Percentiles rank a stretch among this genome's conserved stretches.
These are phyloP conservation scores for Phytophthora syringae DNA, from an alignment of 352 stramenopile genomes.

Conservation along the genomic window DNA sequence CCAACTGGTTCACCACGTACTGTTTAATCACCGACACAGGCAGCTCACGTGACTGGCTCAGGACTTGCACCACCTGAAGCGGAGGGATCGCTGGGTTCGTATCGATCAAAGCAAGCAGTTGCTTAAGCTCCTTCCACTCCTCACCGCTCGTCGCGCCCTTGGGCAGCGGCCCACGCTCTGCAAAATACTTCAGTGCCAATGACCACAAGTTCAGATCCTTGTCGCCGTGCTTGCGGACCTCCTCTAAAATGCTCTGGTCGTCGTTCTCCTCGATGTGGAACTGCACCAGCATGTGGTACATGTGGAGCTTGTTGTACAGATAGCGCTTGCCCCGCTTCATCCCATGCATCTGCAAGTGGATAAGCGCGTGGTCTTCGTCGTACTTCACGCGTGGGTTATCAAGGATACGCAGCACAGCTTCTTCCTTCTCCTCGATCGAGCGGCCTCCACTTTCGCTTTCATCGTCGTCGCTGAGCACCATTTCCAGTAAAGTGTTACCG, in stretches of 20 bases:
- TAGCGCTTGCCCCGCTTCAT: constrained; percentile 94
- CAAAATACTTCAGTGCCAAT: constrained; percentile 91
- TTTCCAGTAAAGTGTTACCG: constrained; percentile 90
- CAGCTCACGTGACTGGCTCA: constrained; percentile 84
- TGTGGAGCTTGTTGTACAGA: constrained; percentile 94
- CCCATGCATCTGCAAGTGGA: constrained; percentile 92
- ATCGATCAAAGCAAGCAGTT: constrained; percentile 80
- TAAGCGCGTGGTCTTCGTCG: constrained; percentile 93
- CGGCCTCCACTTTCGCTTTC: constrained; percentile 33
- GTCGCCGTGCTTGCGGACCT: constrained; percentile 89
- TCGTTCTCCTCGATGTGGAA: constrained; percentile 94
- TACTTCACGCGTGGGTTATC: constrained; percentile 92
- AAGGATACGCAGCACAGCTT: constrained; percentile 87
- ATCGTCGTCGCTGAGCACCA: constrained; percentile 83
- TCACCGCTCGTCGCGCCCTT: constrained; percentile 67
- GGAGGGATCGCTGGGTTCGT: constrained; percentile 84
- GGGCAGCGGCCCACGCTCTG: constrained; percentile 74
- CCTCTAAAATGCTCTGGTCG: constrained; percentile 88
- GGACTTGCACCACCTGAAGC: constrained; percentile 85
- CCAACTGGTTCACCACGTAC: constrained; percentile 87
- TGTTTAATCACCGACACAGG: constrained; percentile 85
- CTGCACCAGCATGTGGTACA: constrained; percentile 95
- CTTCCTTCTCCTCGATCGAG: constrained; percentile 73
- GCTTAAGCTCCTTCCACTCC: constrained; percentile 84
- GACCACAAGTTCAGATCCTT: constrained; percentile 93